Evolutionary conservation across 1,139 yeast genomes (phyloP).

Genomic region (Geotrichum carabidarum): DNA sequence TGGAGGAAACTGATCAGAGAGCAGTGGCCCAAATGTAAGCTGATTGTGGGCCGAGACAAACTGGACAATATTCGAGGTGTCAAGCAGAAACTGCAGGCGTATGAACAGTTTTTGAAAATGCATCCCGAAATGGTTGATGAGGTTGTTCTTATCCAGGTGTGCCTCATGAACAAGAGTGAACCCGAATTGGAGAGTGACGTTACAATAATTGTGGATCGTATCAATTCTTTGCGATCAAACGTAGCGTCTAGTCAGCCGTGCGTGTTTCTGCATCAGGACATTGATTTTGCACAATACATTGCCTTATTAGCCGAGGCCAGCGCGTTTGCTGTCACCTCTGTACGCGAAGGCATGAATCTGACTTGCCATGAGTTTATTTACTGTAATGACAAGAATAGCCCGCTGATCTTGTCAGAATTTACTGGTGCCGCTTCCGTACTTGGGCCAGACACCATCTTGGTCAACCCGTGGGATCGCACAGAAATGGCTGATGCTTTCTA

Average conservation of each 20-base stretch:
- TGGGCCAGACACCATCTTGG: slow-evolving; percentile 46
- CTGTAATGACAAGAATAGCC: slow-evolving; percentile 71
- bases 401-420: slow-evolving; percentile 82
- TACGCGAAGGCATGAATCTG: slow-evolving; percentile 94
- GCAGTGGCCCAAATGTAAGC: slow-evolving; percentile 59
- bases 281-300: slow-evolving; percentile 81
- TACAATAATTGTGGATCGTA: slow-evolving; percentile 73
- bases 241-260: slow-evolving; percentile 59
- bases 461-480: slow-evolving; percentile 86
- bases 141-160: slow-evolving; percentile 77
- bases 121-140: slow-evolving; percentile 68
- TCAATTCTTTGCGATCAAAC: slow-evolving; percentile 74
- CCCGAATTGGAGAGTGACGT: slow-evolving; percentile 60
- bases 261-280: slow-evolving; percentile 78
- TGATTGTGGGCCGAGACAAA: slow-evolving; percentile 85
- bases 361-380: slow-evolving; percentile 92
- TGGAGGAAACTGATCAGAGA: slow-evolving; percentile 73
- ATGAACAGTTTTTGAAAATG: slow-evolving; percentile 64
- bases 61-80: slow-evolving; percentile 84
- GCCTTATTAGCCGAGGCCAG: slow-evolving; percentile 86
- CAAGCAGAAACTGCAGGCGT: slow-evolving; percentile 80
- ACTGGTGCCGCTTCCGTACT: slow-evolving; percentile 88
- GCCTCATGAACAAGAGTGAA: slow-evolving; percentile 50
- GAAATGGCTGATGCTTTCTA: slow-evolving; percentile 60
- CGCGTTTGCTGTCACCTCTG: slow-evolving; percentile 76